Evolutionary conservation across 1,284 basidiomycete genomes (phyloP).

Genomic region (Fereydounia khargensis): DNA sequence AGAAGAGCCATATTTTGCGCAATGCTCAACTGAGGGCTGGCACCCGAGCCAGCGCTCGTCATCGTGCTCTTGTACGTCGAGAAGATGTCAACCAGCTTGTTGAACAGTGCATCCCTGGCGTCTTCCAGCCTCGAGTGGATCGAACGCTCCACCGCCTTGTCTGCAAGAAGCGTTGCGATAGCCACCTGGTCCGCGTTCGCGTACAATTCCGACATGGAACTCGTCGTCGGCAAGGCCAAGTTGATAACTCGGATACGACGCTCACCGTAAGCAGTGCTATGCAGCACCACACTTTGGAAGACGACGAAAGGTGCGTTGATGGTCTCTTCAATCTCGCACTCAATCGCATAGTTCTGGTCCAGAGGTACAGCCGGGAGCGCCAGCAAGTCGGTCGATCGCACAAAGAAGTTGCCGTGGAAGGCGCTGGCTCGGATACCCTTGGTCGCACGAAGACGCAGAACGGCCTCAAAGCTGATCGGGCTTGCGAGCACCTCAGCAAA

Average conservation of each 20-base stretch:
- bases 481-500: constrained; percentile 88
- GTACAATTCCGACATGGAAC: constrained; percentile 87
- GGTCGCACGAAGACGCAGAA: constrained; percentile 88
- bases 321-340: constrained; percentile 95
- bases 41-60: constrained; percentile 86
- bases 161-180: constrained; percentile 81
- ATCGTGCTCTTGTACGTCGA: constrained; percentile 93
- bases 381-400: constrained; percentile 92
- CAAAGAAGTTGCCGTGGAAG: constrained; percentile 99
- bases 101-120: constrained; percentile 82
- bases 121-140: constrained; percentile 86
- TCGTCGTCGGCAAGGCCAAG: constrained; percentile 85
- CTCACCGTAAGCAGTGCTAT: constrained; percentile 95
- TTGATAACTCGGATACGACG: constrained; percentile 94
- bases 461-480: constrained; percentile 94
- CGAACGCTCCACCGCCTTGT: constrained; percentile 94
- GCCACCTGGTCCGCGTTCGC: constrained; percentile 93
- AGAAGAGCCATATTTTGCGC: constrained; percentile 91
- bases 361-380: constrained; percentile 94
- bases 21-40: constrained; percentile 87
- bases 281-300: constrained; percentile 90
- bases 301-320: constrained; percentile 90
- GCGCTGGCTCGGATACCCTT: constrained; percentile 88
- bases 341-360: constrained; percentile 95
- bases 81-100: constrained; percentile 86